Evolutionary conservation across 1,284 basidiomycete genomes (phyloP).

Genomic region (Mycosarcoma mackinlayi): DNA sequence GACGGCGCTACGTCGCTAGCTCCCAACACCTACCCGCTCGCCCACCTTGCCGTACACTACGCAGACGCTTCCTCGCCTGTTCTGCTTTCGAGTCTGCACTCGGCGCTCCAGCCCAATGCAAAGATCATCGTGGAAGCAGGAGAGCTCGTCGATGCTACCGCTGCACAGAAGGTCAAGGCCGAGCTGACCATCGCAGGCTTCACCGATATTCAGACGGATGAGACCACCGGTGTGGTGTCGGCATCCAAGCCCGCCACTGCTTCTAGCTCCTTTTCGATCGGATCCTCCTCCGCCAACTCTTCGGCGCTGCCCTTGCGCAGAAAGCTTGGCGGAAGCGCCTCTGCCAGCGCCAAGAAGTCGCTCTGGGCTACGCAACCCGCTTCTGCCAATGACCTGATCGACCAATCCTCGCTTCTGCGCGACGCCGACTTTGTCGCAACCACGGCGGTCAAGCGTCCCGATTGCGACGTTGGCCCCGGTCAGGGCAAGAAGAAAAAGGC

Average conservation of each 20-base stretch:
- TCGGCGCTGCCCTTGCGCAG: conserved; percentile 54
- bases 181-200: conserved; percentile 61
- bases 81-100: conserved; percentile 48
- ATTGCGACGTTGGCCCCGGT: conserved; percentile 62
- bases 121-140: conserved; percentile 48
- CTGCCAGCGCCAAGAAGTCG: conserved; percentile 49
- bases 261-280: conserved; percentile 35
- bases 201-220: conserved; percentile 26
- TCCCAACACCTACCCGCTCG: conserved; percentile 44
- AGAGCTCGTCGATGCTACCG: conserved; percentile 30
- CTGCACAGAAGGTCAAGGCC: conserved; percentile 38
- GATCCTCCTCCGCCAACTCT: conserved; percentile 27
- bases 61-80: conserved; percentile 41
- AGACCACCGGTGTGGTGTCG: conserved; percentile 15
- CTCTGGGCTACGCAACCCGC: conserved; percentile 63
- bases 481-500: conserved; percentile 62
- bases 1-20: conserved; percentile 54
- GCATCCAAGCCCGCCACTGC: conserved; percentile 18
- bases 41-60: conserved; percentile 48
- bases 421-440: conserved; percentile 52
- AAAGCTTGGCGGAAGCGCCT: conserved; percentile 35
- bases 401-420: conserved; percentile 55
- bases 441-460: conserved; percentile 58
- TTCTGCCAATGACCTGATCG: conserved; percentile 49
- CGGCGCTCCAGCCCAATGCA: conserved; percentile 41